Evolutionary conservation across 495 filamentous ascomycete species (phyloP).

Genomic region (Daldinia bambusicola): DNA sequence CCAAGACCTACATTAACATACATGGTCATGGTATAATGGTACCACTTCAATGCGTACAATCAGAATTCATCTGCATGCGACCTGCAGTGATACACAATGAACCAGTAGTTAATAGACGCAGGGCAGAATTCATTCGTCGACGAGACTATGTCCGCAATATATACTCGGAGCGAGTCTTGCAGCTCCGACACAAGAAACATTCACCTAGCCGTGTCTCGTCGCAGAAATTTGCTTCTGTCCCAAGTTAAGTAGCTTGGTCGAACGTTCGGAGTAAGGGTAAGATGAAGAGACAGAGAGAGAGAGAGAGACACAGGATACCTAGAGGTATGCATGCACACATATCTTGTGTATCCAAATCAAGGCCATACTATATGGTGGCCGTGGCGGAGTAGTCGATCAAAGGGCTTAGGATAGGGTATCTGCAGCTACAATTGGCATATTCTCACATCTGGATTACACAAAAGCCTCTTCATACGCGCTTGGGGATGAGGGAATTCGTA

Average conservation of each 20-base stretch:
- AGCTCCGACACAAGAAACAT: slow-evolving; percentile 29
- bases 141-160: slow-evolving; percentile 28
- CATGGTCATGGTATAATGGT: too few relatives aligned
- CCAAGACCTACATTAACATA: too few relatives aligned
- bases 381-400: slow-evolving; percentile 41
- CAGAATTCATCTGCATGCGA: slow-evolving; percentile 23
- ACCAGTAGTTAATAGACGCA: slow-evolving; percentile 16
- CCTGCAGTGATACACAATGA: slow-evolving; percentile 31
- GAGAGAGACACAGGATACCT: slow-evolving; percentile 9
- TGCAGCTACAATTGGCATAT: slow-evolving; percentile 43
- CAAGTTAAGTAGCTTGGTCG: slow-evolving; percentile 9
- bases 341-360: slow-evolving; percentile 23
- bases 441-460: slow-evolving; percentile 27
- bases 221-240: slow-evolving; percentile 16
- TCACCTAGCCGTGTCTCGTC: slow-evolving; percentile 39
- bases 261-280: slow-evolving; percentile 24
- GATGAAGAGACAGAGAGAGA: not conserved
- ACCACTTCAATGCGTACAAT: not conserved
- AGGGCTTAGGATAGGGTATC: slow-evolving; percentile 32
- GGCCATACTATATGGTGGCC: slow-evolving; percentile 25
- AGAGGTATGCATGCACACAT: slow-evolving; percentile 18
- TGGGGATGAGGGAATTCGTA: slow-evolving; percentile 28
- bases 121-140: slow-evolving; percentile 28
- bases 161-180: slow-evolving; percentile 41
- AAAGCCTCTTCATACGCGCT: slow-evolving; percentile 29